These are phyloP conservation scores for Neocatenulostroma microsporum DNA, from an alignment of 2,329 filamentous ascomycete species.

Conservation along the genomic window DNA sequence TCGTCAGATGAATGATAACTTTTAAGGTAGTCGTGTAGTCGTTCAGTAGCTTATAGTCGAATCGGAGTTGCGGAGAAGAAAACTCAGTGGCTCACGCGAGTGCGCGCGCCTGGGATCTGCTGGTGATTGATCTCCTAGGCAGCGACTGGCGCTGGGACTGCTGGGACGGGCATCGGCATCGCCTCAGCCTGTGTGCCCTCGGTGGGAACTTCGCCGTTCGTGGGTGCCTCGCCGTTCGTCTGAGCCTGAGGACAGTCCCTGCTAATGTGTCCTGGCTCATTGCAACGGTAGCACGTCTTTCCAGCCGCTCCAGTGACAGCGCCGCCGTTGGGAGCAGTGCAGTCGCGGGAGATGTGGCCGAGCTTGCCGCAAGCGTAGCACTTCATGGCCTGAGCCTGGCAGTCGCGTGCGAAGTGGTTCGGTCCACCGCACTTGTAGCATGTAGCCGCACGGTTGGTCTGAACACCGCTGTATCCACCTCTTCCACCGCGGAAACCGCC, in stretches of 20 bases:
- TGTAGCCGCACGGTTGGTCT: conserved; percentile 52
- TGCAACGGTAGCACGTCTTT: conserved; percentile 98
- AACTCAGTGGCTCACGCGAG: too few species aligned
- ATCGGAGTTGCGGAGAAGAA: too few species aligned
- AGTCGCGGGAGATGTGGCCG: conserved; percentile 88
- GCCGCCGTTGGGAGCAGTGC: conserved; percentile 92
- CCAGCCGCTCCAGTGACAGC: conserved; percentile 81
- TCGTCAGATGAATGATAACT: too few species aligned
- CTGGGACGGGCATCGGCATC: conserved; percentile 25
- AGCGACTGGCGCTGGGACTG: conserved; percentile 37
- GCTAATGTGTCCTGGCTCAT: conserved; percentile 91
- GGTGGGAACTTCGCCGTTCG: conserved; percentile 14
- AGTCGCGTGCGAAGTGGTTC: conserved; percentile 97
- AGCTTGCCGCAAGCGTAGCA: conserved; percentile 96
- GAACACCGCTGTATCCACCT: conserved; percentile 61
- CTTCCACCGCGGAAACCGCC: conserved; percentile 56
- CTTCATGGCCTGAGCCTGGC: conserved; percentile 97
- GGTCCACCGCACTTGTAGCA: conserved; percentile 72
- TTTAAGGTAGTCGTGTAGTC: conserved; percentile 25
- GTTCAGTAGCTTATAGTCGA: too few species aligned
- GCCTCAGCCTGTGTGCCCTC: conserved; percentile 37
- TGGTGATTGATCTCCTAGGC: too few species aligned
- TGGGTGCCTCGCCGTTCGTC: conserved; percentile 25
- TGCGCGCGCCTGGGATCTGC: too few species aligned
- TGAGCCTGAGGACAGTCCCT: conserved; percentile 76